Evolutionary conservation across 306 rosid species (phyloP), one percentile per base, ranked within the genome.

Genomic region (Calophaca sinica): DNA sequence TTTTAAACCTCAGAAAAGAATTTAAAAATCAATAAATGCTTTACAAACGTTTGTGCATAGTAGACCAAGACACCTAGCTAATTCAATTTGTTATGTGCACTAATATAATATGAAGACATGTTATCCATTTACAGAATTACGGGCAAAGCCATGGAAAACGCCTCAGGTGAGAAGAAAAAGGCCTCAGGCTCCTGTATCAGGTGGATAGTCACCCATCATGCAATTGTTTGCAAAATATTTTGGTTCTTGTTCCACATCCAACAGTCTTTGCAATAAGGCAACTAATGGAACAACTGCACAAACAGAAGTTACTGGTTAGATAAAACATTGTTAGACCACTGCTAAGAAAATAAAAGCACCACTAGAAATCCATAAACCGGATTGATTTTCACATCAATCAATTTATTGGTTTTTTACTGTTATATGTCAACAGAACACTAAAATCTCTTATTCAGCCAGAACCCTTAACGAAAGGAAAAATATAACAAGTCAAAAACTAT

Each of bases 271-370:
- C 35, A 77, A 45, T 1, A 62, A 45, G 61, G 62, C 70, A 57
- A 11, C 26, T 38, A 50, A 20, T 65, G 79, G 65, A 79, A 69
- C 67, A 69, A 32, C 87, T 83, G 79, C 79, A 79, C 8, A 32
- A 35, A 83, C 74, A 83, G 4, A 71, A 74, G 72, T 42, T 31
- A 61, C 2, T 59, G 80, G 58, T 83, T 14, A 83, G 49, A 62
- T 69, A 39, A 63, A 62, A 39, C 44, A 62, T 15, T 38, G 7
- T 48, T 32, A 28, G 33, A 67, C 50, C 31, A 54, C 53, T 14
- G 15, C 2, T 5, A 26, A 10, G 14, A 78, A 50, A 78, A 11
- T 67, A 49, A 46, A 54, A 48, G 46, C 32, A 66, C 33, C 31
- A 46, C 28, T 36, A 6, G 7, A 48, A 57, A 48, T 9, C 48